These are phyloP conservation scores for Naganishia onofrii DNA, from an alignment of 768 basidiomycete genomes.

Conservation along the genomic window DNA sequence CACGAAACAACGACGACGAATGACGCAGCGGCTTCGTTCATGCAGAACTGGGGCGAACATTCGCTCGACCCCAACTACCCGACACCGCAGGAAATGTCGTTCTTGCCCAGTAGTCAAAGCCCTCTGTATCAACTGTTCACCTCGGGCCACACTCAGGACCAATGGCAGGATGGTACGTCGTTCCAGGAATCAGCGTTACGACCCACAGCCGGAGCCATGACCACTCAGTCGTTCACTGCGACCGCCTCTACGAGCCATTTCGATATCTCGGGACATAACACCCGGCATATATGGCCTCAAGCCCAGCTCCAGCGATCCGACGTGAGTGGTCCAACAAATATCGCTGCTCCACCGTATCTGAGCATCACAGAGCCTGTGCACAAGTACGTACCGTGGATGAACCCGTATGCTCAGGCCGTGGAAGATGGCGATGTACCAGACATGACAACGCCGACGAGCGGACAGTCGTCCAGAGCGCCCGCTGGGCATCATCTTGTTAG, in stretches of 20 bases:
- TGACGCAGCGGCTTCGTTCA: slow-evolving; percentile 17
- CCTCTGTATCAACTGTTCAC: slow-evolving; percentile 31
- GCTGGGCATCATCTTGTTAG: background rate
- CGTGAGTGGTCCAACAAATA: background rate
- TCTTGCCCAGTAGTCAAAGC: slow-evolving; percentile 28
- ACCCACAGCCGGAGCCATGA: background rate
- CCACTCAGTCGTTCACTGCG: background rate
- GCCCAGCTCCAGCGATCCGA: slow-evolving; percentile 12
- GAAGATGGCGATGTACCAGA: background rate
- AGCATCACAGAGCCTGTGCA: background rate
- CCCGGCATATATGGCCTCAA: background rate
- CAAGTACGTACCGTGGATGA: slow-evolving; percentile 7
- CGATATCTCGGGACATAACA: background rate
- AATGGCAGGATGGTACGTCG: slow-evolving; percentile 16
- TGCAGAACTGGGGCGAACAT: slow-evolving; percentile 7
- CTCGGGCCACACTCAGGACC: slow-evolving; percentile 8
- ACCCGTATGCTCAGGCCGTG: background rate
- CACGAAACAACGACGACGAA: slow-evolving; percentile 1
- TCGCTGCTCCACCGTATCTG: background rate
- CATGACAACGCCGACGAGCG: background rate
- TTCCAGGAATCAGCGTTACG: slow-evolving; percentile 1
- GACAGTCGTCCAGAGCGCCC: slow-evolving; percentile 11
- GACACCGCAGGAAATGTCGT: slow-evolving; percentile 21
- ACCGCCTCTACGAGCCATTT: background rate
- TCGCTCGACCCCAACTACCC: slow-evolving; percentile 4